Conservation (phyloP, 2,329 filamentous ascomycete genomes). For the Fonsecaea erecta region DNA sequence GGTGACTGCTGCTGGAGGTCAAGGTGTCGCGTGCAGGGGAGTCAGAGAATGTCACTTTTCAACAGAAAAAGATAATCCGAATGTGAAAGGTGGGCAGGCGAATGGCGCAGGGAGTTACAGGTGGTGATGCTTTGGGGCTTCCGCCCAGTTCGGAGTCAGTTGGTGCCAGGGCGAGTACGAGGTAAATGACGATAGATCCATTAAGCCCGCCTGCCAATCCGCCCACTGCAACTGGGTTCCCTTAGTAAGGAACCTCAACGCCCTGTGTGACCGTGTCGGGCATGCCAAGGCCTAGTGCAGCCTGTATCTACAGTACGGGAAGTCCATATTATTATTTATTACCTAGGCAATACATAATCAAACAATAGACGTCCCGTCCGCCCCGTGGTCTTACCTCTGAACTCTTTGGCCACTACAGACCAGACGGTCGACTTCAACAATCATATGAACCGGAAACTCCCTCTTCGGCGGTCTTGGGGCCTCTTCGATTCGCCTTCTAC, state of each 20-base stretch:
- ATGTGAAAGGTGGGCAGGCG: conserved; percentile 20
- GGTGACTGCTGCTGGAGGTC: conserved; percentile 35
- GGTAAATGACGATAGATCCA: conserved; percentile 28
- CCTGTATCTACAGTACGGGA: neutral
- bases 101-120: conserved; percentile 2
- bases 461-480: conserved; percentile 39
- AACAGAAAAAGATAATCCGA: conserved; percentile 19
- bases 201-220: no score
- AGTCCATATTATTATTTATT: neutral
- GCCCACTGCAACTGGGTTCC: neutral
- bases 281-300: neutral
- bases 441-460: conserved; percentile 41
- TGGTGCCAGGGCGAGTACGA: conserved; percentile 15
- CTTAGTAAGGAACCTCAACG: neutral
- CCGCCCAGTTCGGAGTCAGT: neutral
- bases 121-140: conserved; percentile 6
- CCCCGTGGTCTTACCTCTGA: neutral
- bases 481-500: conserved; percentile 33
- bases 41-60: conserved; percentile 18
- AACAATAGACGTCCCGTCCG: neutral
- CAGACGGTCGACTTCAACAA: neutral
- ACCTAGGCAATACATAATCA: no score
- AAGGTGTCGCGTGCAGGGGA: conserved; percentile 30
- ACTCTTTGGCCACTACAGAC: neutral
- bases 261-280: neutral